Evolutionary conservation across 2,329 filamentous ascomycete species (phyloP).

Genomic region (Pseudogymnoascus sp.): DNA sequence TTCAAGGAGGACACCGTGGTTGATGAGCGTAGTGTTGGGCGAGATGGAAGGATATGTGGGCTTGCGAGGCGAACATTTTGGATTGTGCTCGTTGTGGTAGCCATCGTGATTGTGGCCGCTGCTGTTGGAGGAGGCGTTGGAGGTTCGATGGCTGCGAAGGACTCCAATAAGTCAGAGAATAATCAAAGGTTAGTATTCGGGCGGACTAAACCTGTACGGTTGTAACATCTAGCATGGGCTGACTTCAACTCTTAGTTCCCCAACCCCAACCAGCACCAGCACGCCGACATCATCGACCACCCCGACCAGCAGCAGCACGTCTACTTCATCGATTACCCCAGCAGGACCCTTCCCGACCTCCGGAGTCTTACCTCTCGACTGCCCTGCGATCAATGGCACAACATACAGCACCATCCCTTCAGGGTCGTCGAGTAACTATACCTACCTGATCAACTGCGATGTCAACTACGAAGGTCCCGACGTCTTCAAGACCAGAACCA

Average conservation of each 20-base stretch:
- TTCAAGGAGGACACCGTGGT: neutral
- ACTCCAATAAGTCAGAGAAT: neutral
- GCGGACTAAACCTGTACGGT: neutral
- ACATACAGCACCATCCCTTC: neutral
- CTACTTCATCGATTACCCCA: neutral
- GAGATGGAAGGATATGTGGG: slow-evolving; percentile 10
- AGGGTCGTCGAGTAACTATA: neutral
- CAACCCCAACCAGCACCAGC: neutral
- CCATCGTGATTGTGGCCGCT: slow-evolving; percentile 10
- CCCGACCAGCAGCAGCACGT: neutral
- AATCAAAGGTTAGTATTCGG: neutral
- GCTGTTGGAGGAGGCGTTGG: slow-evolving; percentile 13
- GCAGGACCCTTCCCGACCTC: neutral
- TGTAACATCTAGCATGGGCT: neutral
- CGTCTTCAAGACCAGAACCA: neutral
- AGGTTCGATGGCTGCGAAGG: slow-evolving; percentile 8
- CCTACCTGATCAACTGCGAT: neutral
- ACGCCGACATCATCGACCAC: neutral
- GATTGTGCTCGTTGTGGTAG: neutral
- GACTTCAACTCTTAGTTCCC: neutral
- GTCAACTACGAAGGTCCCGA: neutral
- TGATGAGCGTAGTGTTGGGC: neutral
- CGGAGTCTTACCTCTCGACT: neutral
- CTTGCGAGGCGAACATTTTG: slow-evolving; percentile 9
- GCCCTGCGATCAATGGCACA: neutral